Evolutionary conservation across 768 basidiomycete species (phyloP), one percentile per base, ranked within the genome.

Genomic region (Ramaria sp.): DNA sequence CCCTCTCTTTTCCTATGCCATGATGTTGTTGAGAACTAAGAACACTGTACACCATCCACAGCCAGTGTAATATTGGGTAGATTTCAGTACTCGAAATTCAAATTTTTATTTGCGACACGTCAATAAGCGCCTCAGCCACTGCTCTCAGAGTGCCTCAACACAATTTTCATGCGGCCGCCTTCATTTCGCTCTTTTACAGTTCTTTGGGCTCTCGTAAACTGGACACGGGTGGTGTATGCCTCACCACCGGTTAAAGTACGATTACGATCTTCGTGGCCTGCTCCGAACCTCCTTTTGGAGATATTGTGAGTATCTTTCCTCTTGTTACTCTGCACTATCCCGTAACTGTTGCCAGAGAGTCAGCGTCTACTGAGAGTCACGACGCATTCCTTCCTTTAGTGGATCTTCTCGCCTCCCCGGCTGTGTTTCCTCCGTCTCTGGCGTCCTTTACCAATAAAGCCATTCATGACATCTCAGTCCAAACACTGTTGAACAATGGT

Each of bases 371-470:
- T 43, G 88, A 95, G 65, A 78, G 83, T 48, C 78, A 85, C 0
- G 64, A 76, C 18, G 70, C 78, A 15, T 91, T 91, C 71, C 91
- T 94, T 65, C 80, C 83, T 5, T 71, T 89, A 16, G 73, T 98
- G 3, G 72, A 83, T 59, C 73, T 77, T 37, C 69, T 92, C 3
- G 78, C 82, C 7, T 68, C 80, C 58, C 74, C 77, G 12, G 74
- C 76, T 8, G 63, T 62, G 0, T 65, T 70, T 48, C 71, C 66
- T 1, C 58, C 63, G 0, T 58, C 71, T 7, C 58, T 67, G 41
- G 66, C 68, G 20, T 25, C 50, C 20, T 59, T 70, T 48, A 70
- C 74, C 12, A 71, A 77, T 1, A 72, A 82, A 56, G 76, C 77
- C 1, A 68, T 76, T 12, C 76, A 89, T 56, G 67, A 78, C 42